These are phyloP conservation scores for Papiliotrema nemorosa DNA, from an alignment of 1,284 basidiomycete genomes.

Conservation along the genomic window DNA sequence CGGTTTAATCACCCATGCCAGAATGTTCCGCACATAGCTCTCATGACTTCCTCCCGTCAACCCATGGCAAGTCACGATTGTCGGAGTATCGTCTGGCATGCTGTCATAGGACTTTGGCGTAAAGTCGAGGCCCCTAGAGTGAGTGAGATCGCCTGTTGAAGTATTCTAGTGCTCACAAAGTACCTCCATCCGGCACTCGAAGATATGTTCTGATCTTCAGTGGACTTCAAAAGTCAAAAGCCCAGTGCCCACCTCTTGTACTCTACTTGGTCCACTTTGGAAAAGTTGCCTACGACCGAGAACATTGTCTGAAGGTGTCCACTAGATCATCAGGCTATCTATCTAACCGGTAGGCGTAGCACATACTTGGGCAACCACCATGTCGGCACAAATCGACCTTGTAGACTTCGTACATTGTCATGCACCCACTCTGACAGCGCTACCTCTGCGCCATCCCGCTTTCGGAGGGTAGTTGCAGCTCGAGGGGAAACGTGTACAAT, in stretches of 20 bases:
- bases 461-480: constrained; percentile 14
- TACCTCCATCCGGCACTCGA: constrained; percentile 65
- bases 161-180: constrained; percentile 52
- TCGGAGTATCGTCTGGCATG: constrained; percentile 64
- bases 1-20: constrained; percentile 63
- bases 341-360: neutral
- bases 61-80: constrained; percentile 74
- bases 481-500: constrained; percentile 36
- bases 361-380: constrained; percentile 50
- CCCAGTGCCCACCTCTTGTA: constrained; percentile 61
- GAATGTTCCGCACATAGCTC: constrained; percentile 76
- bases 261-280: constrained; percentile 63
- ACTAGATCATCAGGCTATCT: constrained; percentile 15
- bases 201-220: constrained; percentile 55
- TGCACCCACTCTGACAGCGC: constrained; percentile 32
- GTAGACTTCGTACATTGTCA: constrained; percentile 42
- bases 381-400: constrained; percentile 43
- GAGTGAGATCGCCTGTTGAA: constrained; percentile 53
- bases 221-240: constrained; percentile 52
- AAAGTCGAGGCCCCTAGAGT: constrained; percentile 57
- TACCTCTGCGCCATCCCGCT: constrained; percentile 1
- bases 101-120: constrained; percentile 51
- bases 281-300: constrained; percentile 57
- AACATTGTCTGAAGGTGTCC: constrained; percentile 52
- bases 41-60: constrained; percentile 87